Percentiles rank a stretch among this genome's conserved stretches.
Evolutionary conservation across 768 basidiomycete genomes (phyloP).

Genomic region (Termitomyces sp.): DNA sequence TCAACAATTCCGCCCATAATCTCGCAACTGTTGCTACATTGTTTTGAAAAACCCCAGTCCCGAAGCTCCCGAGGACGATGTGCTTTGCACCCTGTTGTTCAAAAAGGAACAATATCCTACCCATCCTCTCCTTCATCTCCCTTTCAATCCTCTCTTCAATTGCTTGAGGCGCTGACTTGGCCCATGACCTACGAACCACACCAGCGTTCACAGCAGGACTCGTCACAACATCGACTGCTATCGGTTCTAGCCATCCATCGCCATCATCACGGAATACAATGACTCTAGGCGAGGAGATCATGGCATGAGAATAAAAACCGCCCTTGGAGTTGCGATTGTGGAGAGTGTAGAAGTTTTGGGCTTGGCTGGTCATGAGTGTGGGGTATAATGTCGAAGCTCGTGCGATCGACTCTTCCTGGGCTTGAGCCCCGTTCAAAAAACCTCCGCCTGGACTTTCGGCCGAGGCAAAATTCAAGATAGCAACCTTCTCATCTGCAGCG

Average conservation of each 20-base stretch:
- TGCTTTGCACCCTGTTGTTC: slow-evolving; percentile 57
- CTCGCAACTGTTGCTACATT: slow-evolving; percentile 53
- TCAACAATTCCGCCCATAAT: slow-evolving; percentile 65
- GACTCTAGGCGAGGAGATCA: slow-evolving; percentile 71
- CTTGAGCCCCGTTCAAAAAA: slow-evolving; percentile 68
- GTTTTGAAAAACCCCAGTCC: slow-evolving; percentile 78
- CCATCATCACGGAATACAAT: slow-evolving; percentile 62
- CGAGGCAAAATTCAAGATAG: slow-evolving; percentile 75
- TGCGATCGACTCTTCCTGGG: slow-evolving; percentile 81
- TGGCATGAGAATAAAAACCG: slow-evolving; percentile 75
- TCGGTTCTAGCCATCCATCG: slow-evolving; percentile 55
- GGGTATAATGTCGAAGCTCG: slow-evolving; percentile 71
- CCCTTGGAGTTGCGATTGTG: slow-evolving; percentile 49
- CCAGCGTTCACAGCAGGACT: slow-evolving; percentile 76
- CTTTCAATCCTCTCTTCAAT: slow-evolving; percentile 42
- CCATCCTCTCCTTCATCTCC: slow-evolving; percentile 72
- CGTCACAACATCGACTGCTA: slow-evolving; percentile 64
- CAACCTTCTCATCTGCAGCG: slow-evolving; percentile 37
- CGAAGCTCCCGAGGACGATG: slow-evolving; percentile 72
- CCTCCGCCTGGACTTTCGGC: slow-evolving; percentile 77
- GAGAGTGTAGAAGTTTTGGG: slow-evolving; percentile 59
- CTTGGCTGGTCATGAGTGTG: slow-evolving; percentile 54
- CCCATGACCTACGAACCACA: slow-evolving; percentile 32
- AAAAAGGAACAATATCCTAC: slow-evolving; percentile 61
- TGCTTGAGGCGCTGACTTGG: slow-evolving; percentile 16